These are phyloP conservation scores for Penicillium coffeae DNA, from an alignment of 495 filamentous ascomycete genomes.

Conservation along the genomic window DNA sequence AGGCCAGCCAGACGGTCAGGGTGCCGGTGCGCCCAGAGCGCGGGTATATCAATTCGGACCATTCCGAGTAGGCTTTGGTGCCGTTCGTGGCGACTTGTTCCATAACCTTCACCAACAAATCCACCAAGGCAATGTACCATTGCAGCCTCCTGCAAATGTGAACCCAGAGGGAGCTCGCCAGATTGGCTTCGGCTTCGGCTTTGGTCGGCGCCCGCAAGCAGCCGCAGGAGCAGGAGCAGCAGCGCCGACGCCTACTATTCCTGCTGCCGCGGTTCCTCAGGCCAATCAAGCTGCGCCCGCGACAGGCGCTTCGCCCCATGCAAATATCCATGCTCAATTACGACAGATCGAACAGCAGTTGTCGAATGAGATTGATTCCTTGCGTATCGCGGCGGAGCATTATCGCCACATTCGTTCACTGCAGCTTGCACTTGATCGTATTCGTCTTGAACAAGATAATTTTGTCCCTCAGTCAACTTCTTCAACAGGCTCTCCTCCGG, in stretches of 20 bases:
- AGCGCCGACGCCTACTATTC: constrained; percentile 1
- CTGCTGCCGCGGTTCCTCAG: constrained; percentile 9
- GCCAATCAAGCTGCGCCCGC: constrained; percentile 7
- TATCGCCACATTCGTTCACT: constrained; percentile 52
- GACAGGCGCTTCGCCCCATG: constrained; percentile 8
- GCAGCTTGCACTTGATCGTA: constrained; percentile 59
- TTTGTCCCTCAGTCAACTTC: constrained; percentile 14
- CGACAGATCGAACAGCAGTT: constrained; percentile 63
- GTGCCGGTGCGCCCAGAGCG: constrained; percentile 36
- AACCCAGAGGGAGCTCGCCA: constrained; percentile 34
- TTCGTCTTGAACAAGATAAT: constrained; percentile 47
- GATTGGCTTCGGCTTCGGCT: constrained; percentile 43
- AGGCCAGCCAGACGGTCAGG: constrained; percentile 26
- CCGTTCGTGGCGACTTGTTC: constrained; percentile 50
- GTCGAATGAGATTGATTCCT: constrained; percentile 55
- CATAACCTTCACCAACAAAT: constrained; percentile 51
- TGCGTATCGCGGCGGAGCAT: constrained; percentile 54
- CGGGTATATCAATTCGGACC: constrained; percentile 54
- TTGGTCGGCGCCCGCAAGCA: constrained; percentile 27
- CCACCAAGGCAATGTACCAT: constrained; percentile 36
- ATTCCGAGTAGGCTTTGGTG: constrained; percentile 56
- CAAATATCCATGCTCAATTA: constrained; percentile 52
- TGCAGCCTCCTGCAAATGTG: constrained; percentile 30
- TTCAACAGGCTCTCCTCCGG: constrained; percentile 12
- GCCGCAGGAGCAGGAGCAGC: not conserved